phyloP scores from a whole-genome alignment of 306 rosid genomes.

The Trichosanthes cucumerina region DNA sequence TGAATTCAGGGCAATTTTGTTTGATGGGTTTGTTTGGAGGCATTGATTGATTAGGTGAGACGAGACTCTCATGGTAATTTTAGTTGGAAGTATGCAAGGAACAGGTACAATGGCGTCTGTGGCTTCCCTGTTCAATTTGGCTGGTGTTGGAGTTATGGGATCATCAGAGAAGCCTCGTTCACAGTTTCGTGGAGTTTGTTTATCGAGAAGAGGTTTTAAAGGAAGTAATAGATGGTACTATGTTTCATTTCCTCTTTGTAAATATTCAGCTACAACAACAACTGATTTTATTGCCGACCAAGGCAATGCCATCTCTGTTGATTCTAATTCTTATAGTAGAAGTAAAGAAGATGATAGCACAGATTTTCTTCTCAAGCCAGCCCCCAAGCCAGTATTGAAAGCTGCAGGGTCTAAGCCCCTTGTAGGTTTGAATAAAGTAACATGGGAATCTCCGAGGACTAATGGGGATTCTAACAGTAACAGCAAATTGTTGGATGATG shows the following conservation, averaged over 20 bases:
- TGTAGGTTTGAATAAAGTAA: slow-evolving; percentile 23
- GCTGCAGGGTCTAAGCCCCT: slow-evolving; percentile 30
- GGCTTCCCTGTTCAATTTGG: slow-evolving; percentile 63
- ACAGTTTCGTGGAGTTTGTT: slow-evolving; percentile 49
- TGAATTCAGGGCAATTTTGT: slow-evolving; percentile 13
- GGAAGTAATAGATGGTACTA: slow-evolving; percentile 60
- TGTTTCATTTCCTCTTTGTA: slow-evolving; percentile 73
- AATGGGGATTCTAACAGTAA: slow-evolving; percentile 21
- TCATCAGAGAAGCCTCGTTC: slow-evolving; percentile 51
- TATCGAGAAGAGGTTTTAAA: slow-evolving; percentile 43
- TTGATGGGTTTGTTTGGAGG: slow-evolving; percentile 12
- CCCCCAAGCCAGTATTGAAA: slow-evolving; percentile 74
- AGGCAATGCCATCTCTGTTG: slow-evolving; percentile 65
- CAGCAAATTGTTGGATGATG: slow-evolving; percentile 18
- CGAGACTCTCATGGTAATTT: slow-evolving; percentile 27
- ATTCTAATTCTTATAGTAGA: slow-evolving; percentile 41
- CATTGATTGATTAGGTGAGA: slow-evolving; percentile 10
- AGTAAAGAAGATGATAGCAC: slow-evolving; percentile 40
- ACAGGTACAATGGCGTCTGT: slow-evolving; percentile 77
- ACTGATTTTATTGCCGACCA: slow-evolving; percentile 80
- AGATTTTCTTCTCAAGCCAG: slow-evolving; percentile 69
- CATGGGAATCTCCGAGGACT: slow-evolving; percentile 33
- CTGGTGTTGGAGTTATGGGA: slow-evolving; percentile 42
- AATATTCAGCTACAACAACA: slow-evolving; percentile 56
- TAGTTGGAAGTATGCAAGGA: slow-evolving; percentile 66